Conservation (phyloP, 139 green algal genomes). For the Micractinium conductrix region DNA sequence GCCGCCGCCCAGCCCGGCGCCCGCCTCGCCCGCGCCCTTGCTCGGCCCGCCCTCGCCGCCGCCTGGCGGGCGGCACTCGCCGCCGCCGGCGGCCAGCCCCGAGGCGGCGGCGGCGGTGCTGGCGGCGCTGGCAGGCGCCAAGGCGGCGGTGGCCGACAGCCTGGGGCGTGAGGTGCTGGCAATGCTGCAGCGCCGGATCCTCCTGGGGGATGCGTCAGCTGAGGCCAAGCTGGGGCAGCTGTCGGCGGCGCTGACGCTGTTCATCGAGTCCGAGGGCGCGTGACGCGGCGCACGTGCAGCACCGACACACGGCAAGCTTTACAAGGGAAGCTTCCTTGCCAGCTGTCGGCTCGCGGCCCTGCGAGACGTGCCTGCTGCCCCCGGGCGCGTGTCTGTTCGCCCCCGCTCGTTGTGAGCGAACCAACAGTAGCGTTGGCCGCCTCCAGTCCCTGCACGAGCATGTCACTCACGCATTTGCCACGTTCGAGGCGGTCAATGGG, state of each 20-base stretch:
- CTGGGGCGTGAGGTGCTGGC: slow-evolving; percentile 26
- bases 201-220: background rate
- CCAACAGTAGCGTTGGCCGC: too few relatives aligned
- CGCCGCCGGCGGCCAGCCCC: too few relatives aligned
- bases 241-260: slow-evolving; percentile 21
- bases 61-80: background rate
- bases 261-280: slow-evolving; percentile 22
- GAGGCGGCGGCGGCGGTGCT: slow-evolving; percentile 20
- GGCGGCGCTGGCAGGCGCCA: background rate
- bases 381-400: too few relatives aligned
- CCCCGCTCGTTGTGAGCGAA: too few relatives aligned
- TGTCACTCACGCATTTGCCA: too few relatives aligned
- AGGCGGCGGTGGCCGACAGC: background rate
- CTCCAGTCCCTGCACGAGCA: too few relatives aligned
- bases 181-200: slow-evolving; percentile 29
- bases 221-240: slow-evolving; percentile 37
- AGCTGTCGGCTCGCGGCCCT: too few relatives aligned
- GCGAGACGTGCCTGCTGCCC: too few relatives aligned
- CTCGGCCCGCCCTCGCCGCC: background rate
- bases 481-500: too few relatives aligned
- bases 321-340: too few relatives aligned
- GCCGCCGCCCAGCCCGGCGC: slow-evolving; percentile 10
- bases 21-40: background rate
- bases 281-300: background rate
- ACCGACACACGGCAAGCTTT: too few relatives aligned